Base-by-base conservation (phyloP, 768 basidiomycete species). In the Lentinula raphanica region DNA sequence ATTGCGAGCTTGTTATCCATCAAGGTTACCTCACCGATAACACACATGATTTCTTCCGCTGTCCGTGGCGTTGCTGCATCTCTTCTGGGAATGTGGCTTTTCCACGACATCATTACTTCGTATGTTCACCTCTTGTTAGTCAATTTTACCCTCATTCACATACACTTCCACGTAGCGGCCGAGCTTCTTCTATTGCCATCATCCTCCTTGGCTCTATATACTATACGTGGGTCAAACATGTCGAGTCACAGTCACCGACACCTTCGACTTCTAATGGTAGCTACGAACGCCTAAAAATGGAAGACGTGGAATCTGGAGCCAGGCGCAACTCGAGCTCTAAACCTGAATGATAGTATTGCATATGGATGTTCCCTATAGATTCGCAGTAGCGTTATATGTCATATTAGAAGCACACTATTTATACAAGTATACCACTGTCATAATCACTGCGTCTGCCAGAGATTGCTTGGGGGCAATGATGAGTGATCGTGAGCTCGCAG, bases 21-120 rank as follows among this genome's bases (percentile, higher is more conserved):
- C 78, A 95, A 98, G 71, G 90, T 98, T 60, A 98, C 95, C 7
- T 96, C 94, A 1, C 95, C 95, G 13, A 94, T 98, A 69, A 95
- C 95, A 2, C 95, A 98, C 71, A 98, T 98, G 95, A 77, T 97
- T 27, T 95, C 93, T 3, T 94, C 94, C 11, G 95, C 96, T 19
- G 92, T 96, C 3, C 89, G 95, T 55, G 94, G 96, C 17, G 95
- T 98, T 27, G 86, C 93, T 1, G 92, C 88, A n/a, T 92, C 93
- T 4, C 68, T 95, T 45, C 77, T 97, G 13, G 92, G 86, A 23
- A 78, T 89, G 69, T 89, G 81, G 83, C 62, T 92, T 19, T 97
- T 97, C 73, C 68, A 75, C 27, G 95, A 98, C 49, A 68, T 91
- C 59, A 83, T 98, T 63, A 88, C 90, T 3, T 77, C 73, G 92